Base-by-base conservation (phyloP, 148 eudicot genomes). In the Drosera capensis region DNA sequence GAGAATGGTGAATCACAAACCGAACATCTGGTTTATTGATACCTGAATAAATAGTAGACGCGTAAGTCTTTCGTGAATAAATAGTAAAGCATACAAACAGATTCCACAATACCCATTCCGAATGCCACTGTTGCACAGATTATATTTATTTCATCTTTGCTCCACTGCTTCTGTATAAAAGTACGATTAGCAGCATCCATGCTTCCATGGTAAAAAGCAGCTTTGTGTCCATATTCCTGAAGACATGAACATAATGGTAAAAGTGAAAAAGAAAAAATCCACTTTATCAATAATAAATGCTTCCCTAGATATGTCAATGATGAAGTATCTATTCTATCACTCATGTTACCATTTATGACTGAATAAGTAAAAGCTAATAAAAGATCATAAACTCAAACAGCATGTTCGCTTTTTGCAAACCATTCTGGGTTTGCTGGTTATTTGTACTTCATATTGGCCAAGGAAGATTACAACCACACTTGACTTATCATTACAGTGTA, bases 51-150 rank as follows among this genome's bases (percentile, higher is more conserved):
- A 21, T 51, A 29, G 47, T 53, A 56, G 71, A 49, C 72, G 67
- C 44, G 41, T 25, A 49, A 13, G 63, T 14, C 36, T 19, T 30
- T 34, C 38, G 23, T 45, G 35, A 46, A 35, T 55, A 48, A 49
- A 17, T 23, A 51, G 53, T 18, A 22, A 56, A 43, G 40, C 30
- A 40, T 56, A 49, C 40, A 38, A 42, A 56, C 11, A 39, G 42
- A 5, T 39, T 0, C 14, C 14, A 3, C 18, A 3, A 12, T 90
- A 90, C 95, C 99, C 99, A 90, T 90, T 57, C 99, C 99, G 73
- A 90, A 90, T 53, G 99, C 99, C 66, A 90, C 85, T 23, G 99
- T 90, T 63, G 99, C 99, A 68, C 99, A 90, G 29, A 90, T 90
- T 36, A 90, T 78, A 55, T 85, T 85, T 48, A 90, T 65, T 60